Base-by-base conservation (phyloP, 148 eudicot genomes). In the Camellia japonica region DNA sequence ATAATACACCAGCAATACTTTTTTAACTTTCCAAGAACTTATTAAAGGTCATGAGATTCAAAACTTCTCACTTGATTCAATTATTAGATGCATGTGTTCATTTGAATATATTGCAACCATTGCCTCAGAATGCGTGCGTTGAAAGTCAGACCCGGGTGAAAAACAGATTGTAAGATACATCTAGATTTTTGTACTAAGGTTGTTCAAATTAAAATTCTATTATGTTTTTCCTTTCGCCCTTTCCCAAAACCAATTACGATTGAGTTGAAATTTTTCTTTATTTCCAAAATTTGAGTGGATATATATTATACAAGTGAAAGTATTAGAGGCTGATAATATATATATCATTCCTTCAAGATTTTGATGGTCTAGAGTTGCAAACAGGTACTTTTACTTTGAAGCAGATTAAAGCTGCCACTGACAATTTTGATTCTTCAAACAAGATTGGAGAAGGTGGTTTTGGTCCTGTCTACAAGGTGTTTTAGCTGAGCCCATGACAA, bases 401-500 rank as follows among this genome's bases (percentile, higher is more conserved):
- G 70, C 90, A 85, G 76, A 79, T 88, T n/a, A 83, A 80, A 80
- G 65, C 82, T 60, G 90, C 90, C 38, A 88, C 90, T 3, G 85
- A 85, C 73, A 84, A 85, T 80, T 88, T 88, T n/a, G 88, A 88
- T 80, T 20, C 72, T 20, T 38, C 77, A 38, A 87, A 89, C 81
- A 89, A 89, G 82, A 82, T 89, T 72, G 92, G 92, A 52, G 92
- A 89, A 87, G 92, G 90, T 62, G 92, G 92, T 79, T 89, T 89
- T 82, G 92, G 92, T 78, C 77, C 90, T 52, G 92, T 89, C 23
- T 89, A 85, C 83, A 89, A 89, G 90, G 92, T 89, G 68, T 41
- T 77, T 46, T 61, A 23, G 46, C 60, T 11, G 66, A 51, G 19
- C 49, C 20, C 15, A 23, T 30, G 62, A 65, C 6, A 49, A 14